phyloP scores from a whole-genome alignment of 2,329 filamentous ascomycete species.

The Harringtonia lauricola region DNA sequence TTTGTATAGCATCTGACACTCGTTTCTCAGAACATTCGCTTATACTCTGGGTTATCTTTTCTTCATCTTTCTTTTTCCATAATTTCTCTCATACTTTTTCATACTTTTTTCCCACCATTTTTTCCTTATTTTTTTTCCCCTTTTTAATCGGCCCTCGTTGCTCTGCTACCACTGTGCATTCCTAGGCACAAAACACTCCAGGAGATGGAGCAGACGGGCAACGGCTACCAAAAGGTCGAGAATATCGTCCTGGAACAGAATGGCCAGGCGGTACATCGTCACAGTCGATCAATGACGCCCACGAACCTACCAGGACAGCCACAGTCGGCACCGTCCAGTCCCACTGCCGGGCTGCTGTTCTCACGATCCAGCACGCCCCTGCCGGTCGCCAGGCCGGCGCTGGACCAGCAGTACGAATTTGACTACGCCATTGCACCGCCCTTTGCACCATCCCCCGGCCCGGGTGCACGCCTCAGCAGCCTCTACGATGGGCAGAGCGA shows the following conservation, averaged over 20 bases:
- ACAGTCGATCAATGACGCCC: constrained; percentile 7
- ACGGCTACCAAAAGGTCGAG: no score
- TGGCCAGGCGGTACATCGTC: background rate
- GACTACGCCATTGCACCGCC: constrained; percentile 6
- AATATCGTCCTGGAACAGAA: no score
- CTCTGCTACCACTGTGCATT: no score
- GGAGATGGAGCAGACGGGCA: no score
- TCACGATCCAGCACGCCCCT: constrained; percentile 5
- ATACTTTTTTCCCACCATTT: no score
- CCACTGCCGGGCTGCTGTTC: background rate
- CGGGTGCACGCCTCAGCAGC: constrained; percentile 8
- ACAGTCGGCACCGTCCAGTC: constrained; percentile 2
- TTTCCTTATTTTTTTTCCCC: background rate
- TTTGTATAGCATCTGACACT: no score
- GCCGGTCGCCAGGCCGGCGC: no score
- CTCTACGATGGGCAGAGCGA: constrained; percentile 9
- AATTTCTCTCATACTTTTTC: background rate
- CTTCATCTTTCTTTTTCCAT: no score
- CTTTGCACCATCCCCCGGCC: constrained; percentile 10
- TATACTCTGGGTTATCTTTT: no score
- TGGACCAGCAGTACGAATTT: constrained; percentile 7
- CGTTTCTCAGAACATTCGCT: no score
- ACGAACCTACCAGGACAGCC: constrained; percentile 7
- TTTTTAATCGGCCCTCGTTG: background rate
- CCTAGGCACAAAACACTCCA: no score